A percentile compares a stretch with the other conserved stretches of the same genome.
Conservation (phyloP, 192 early-diverging fungal genomes). For the Linnemannia exigua region DNA sequence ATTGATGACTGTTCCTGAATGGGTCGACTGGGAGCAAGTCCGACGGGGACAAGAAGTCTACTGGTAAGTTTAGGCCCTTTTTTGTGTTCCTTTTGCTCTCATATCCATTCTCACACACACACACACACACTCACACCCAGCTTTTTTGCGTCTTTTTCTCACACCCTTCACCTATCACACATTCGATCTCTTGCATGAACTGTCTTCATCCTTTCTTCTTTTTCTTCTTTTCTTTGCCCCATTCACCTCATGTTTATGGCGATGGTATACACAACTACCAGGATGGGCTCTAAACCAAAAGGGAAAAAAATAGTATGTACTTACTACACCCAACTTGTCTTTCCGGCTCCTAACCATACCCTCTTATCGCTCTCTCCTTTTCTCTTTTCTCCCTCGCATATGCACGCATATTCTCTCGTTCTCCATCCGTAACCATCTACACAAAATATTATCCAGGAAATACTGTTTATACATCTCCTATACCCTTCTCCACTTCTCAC, state of each 20-base stretch:
- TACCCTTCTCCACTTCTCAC: constrained; percentile 14
- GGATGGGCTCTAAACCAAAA: neutral
- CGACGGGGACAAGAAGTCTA: constrained; percentile 26
- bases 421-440: too few species aligned
- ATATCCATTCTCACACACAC: too few species aligned
- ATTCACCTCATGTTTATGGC: neutral
- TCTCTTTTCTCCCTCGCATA: neutral
- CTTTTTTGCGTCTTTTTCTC: too few species aligned
- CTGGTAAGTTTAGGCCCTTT: constrained; percentile 4
- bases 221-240: neutral
- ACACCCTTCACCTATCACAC: too few species aligned
- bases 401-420: neutral
- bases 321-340: neutral
- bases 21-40: constrained; percentile 20
- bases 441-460: neutral
- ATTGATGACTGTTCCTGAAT: constrained; percentile 29
- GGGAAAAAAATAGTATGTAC: neutral
- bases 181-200: too few species aligned
- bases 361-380: neutral
- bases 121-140: too few species aligned
- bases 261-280: neutral
- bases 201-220: too few species aligned
- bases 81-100: too few species aligned
- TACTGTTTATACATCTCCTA: constrained; percentile 9
- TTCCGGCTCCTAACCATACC: neutral